Conservation (phyloP, 352 stramenopile genomes). For the Phytophthora citricola region DNA sequence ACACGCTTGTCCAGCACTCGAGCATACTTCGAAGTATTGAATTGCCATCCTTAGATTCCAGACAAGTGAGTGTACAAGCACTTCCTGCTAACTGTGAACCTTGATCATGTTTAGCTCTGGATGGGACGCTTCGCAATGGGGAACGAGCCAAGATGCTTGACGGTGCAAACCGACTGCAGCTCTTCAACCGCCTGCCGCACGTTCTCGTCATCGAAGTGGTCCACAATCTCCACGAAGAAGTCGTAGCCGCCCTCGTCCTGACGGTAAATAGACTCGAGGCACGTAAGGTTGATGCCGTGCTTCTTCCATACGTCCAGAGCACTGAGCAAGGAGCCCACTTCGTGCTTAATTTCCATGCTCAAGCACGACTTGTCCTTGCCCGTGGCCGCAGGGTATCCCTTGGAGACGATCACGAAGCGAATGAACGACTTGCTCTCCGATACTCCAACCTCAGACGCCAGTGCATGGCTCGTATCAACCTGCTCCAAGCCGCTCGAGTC, state of each 20-base stretch:
- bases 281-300: conserved; percentile 83
- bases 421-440: conserved; percentile 54
- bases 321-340: conserved; percentile 85
- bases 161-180: conserved; percentile 61
- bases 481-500: conserved; percentile 47
- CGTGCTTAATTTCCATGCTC: conserved; percentile 87
- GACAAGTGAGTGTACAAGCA: conserved; percentile 21
- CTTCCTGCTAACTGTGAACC: conserved; percentile 5
- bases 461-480: conserved; percentile 57
- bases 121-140: conserved; percentile 62
- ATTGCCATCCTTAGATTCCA: conserved; percentile 21
- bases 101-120: conserved; percentile 38
- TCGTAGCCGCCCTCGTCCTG: conserved; percentile 76
- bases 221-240: conserved; percentile 88
- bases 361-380: conserved; percentile 86
- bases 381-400: conserved; percentile 64
- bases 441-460: conserved; percentile 53
- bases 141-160: conserved; percentile 86
- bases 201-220: conserved; percentile 75
- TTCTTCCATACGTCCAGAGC: conserved; percentile 86
- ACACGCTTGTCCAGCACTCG: too few relatives aligned
- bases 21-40: neutral
- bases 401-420: conserved; percentile 81
- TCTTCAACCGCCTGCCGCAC: conserved; percentile 62
- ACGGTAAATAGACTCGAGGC: conserved; percentile 89